Evolutionary conservation across 2,329 filamentous ascomycete species (phyloP), one percentile per base, ranked within the genome.

Genomic region (Talaromyces sp.): DNA sequence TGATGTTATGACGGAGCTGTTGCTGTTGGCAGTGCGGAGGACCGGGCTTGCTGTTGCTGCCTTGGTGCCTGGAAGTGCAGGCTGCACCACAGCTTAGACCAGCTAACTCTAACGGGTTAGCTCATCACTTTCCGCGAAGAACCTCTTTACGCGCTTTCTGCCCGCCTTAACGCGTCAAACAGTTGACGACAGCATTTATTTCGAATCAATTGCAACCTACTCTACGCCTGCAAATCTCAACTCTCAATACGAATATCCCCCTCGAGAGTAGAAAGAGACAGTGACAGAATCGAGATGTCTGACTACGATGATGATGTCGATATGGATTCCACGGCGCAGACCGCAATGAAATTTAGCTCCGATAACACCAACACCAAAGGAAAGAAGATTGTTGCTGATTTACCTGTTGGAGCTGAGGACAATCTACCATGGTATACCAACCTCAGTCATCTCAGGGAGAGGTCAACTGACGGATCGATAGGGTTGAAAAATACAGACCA

Each of bases 401-500:
- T 99, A 57, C 95, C 95, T 0, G 87, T 99, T 5, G 92, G 96
- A 77, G 92, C 93, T 57, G 91, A 96, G 76, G 95, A 99, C 75
- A 93, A 89, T 67, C 78, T 99, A 18, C 95, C 95, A 79, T 99
- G 95, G 93, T 96, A 59, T 52, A 59, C 2, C 16, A 8, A n/a
- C 18, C 5, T 11, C 16, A 7, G 4, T 31, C 11, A 33, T 21
- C 28, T 21, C 9, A 28, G 21, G 1, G 21, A 7, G 6, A 12
- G 14, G 18, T 8, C n/a, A n/a, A 11, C 63, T 69, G 55, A 64
- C 58, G 68, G 58, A 69, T 67, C 61, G 14, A 64, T 52, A 92
- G 90, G 93, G 92, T 99, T 8, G 95, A 99, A 75, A 99, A 99
- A 73, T 99, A 98, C 78, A 87, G 95, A 60, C 95, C 95, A 18